Conservation (phyloP, 768 basidiomycete genomes). For the Pleurotus sapidus region DNA sequence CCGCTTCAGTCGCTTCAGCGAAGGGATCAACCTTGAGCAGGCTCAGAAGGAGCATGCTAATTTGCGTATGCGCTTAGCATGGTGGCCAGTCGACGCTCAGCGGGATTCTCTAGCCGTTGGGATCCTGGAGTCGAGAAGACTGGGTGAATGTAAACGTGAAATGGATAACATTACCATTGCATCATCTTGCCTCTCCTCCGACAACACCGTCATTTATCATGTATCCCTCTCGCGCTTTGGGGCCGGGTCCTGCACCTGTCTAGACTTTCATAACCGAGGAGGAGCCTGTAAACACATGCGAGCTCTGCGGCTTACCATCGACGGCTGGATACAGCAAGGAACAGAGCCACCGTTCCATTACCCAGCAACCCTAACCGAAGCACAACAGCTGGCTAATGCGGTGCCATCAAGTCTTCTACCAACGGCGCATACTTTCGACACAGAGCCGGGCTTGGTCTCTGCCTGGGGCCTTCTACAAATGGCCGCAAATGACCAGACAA, state of each 20-base stretch:
- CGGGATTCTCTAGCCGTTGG: not conserved
- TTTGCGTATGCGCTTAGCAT: not conserved
- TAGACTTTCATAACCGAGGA: slow-evolving; percentile 11
- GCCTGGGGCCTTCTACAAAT: not conserved
- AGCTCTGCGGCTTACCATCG: not conserved
- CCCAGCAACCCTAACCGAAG: not conserved
- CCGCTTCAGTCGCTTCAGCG: slow-evolving; percentile 5
- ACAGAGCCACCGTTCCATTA: not conserved
- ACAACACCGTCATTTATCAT: not conserved
- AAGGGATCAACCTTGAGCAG: not conserved
- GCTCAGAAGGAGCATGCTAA: not conserved
- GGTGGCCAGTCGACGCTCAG: not conserved
- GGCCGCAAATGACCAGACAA: not conserved
- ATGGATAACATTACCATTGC: not conserved
- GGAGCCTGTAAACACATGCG: slow-evolving; percentile 19
- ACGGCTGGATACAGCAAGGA: not conserved
- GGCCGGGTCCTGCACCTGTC: slow-evolving; percentile 8
- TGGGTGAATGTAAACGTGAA: not conserved
- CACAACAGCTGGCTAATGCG: not conserved
- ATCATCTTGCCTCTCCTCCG: slow-evolving; percentile 7
- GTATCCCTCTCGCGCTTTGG: slow-evolving; percentile 1
- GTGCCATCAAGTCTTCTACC: not conserved
- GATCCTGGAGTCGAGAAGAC: not conserved
- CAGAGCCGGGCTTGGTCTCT: not conserved
- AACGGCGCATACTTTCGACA: not conserved